Evolutionary conservation across 352 stramenopile species (phyloP).

Genomic region (Phytophthora chlamydospora): DNA sequence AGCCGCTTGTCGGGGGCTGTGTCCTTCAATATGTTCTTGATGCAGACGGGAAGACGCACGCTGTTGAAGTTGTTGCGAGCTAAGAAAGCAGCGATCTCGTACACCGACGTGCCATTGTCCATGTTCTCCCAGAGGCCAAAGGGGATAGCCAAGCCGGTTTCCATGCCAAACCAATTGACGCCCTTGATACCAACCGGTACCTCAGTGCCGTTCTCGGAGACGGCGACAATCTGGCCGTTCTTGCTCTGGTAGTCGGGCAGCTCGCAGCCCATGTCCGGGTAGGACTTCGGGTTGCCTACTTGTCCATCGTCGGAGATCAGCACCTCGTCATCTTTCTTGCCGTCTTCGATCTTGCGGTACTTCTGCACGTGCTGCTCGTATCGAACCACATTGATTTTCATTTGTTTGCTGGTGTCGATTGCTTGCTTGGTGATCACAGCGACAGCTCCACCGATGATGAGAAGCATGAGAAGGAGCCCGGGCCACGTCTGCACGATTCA

Average conservation of each 20-base stretch:
- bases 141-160: constrained; percentile 53
- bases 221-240: constrained; percentile 48
- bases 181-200: constrained; percentile 60
- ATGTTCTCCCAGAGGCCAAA: constrained; percentile 81
- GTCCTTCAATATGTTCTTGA: constrained; percentile 62
- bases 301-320: constrained; percentile 59
- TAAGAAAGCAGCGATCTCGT: constrained; percentile 66
- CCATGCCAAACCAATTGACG: constrained; percentile 81
- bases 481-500: constrained; percentile 43
- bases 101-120: constrained; percentile 75
- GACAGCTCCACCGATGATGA: constrained; percentile 7
- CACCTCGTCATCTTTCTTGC: constrained; percentile 31
- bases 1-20: constrained; percentile 42
- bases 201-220: constrained; percentile 58
- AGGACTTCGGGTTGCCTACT: constrained; percentile 61
- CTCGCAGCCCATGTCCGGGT: constrained; percentile 59
- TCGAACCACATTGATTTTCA: background rate
- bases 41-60: constrained; percentile 59
- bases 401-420: constrained; percentile 19
- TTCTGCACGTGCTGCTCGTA: constrained; percentile 12
- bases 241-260: no score
- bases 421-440: constrained; percentile 4
- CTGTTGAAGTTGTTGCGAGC: constrained; percentile 74
- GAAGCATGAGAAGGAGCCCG: constrained; percentile 56
- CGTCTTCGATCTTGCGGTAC: constrained; percentile 51